Evolutionary conservation across 441 rosid genomes (phyloP).

Genomic region (Pelargonium fulgidum): DNA sequence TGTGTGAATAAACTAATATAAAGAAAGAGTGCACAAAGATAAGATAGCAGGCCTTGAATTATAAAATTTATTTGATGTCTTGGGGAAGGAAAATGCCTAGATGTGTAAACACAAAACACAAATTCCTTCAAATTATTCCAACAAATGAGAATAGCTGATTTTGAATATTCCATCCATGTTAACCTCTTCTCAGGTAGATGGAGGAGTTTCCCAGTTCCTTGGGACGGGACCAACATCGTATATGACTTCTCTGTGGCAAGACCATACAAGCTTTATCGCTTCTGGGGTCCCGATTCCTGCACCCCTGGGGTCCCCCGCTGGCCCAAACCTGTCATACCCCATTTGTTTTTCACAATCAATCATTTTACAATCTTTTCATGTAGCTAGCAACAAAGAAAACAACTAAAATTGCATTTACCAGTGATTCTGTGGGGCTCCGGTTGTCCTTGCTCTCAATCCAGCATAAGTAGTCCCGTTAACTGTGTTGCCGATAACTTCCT

Average conservation of each 20-base stretch:
- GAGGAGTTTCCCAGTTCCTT: conserved; percentile 66
- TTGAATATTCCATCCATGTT: background rate
- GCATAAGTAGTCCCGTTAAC: conserved; percentile 96
- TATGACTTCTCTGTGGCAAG: conserved; percentile 91
- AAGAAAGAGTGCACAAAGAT: too few species aligned
- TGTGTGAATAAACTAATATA: too few species aligned
- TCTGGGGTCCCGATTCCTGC: conserved; percentile 98
- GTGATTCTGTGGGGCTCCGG: conserved; percentile 98
- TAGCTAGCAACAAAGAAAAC: background rate
- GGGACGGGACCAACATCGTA: conserved; percentile 82
- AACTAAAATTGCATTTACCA: conserved; percentile 39
- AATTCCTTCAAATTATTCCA: too few species aligned
- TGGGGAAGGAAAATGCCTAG: too few species aligned
- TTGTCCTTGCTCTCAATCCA: conserved; percentile 90
- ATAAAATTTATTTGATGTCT: too few species aligned
- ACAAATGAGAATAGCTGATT: too few species aligned
- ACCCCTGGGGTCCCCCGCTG: conserved; percentile 95
- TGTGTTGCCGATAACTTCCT: conserved; percentile 84
- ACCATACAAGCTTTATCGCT: conserved; percentile 96
- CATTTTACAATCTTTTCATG: background rate
- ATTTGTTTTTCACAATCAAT: background rate
- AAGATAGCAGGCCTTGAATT: too few species aligned
- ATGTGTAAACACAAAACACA: too few species aligned
- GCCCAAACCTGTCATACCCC: conserved; percentile 69
- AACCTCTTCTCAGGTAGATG: conserved; percentile 49